phyloP scores from a whole-genome alignment of 2,329 filamentous ascomycete genomes.

The Ilyonectria mors-panacis region DNA sequence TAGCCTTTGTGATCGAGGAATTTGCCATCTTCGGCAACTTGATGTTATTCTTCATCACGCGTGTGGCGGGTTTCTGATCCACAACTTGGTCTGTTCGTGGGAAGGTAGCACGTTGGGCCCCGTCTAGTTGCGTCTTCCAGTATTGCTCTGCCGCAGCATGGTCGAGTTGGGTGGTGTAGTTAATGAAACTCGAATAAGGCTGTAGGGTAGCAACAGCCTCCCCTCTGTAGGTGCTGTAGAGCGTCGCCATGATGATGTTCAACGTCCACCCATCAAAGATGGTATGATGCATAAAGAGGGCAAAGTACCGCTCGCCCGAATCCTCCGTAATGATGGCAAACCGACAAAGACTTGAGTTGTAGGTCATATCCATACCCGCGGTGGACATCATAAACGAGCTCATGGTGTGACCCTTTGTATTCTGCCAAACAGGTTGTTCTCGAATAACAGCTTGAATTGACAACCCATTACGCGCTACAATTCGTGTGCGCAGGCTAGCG shows the following conservation, averaged over 20 bases:
- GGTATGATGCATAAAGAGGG: conserved; percentile 7
- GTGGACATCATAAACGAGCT: neutral
- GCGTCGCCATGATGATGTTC: neutral
- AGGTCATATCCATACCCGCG: neutral
- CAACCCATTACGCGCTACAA: neutral
- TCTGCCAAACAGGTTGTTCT: neutral
- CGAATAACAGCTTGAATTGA: conserved; percentile 7
- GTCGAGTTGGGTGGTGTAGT: conserved; percentile 4
- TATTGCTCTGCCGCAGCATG: neutral
- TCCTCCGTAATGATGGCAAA: neutral
- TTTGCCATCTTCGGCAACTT: conserved; percentile 50
- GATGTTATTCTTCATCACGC: conserved; percentile 63
- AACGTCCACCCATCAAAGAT: conserved; percentile 16
- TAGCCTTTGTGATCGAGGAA: conserved; percentile 28
- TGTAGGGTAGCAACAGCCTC: neutral
- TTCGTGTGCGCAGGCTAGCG: conserved; percentile 8
- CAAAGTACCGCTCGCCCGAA: neutral
- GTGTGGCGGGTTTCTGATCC: conserved; percentile 41
- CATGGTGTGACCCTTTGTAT: neutral
- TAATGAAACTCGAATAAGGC: conserved; percentile 15
- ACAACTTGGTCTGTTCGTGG: neutral
- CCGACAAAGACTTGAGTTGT: neutral
- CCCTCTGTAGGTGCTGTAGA: neutral
- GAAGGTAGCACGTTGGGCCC: conserved; percentile 10
- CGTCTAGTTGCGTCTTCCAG: conserved; percentile 4